Percentiles rank a stretch among this genome's conserved stretches.
These are phyloP conservation scores for Vanrija humicola DNA, from an alignment of 1,284 basidiomycete species.

Conservation along the genomic window DNA sequence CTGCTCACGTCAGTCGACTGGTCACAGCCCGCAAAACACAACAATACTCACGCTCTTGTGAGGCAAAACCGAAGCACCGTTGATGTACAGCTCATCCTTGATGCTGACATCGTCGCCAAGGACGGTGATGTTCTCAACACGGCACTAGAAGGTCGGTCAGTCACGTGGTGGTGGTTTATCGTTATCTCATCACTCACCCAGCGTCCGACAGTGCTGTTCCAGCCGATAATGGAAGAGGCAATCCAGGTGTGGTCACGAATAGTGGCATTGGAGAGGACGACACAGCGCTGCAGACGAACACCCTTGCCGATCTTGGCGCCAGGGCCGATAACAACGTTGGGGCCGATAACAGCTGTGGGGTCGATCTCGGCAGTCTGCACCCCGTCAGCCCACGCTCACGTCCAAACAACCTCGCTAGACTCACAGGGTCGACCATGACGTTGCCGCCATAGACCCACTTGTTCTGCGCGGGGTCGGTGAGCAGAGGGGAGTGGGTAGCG, in stretches of 20 bases:
- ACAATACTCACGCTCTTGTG: constrained; percentile 52
- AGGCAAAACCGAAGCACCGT: constrained; percentile 53
- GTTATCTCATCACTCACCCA: constrained; percentile 43
- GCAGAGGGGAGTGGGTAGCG: constrained; percentile 47
- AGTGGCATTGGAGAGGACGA: constrained; percentile 52
- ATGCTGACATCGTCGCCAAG: constrained; percentile 55
- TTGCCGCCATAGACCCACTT: constrained; percentile 54
- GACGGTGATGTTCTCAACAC: constrained; percentile 54
- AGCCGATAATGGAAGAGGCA: constrained; percentile 54
- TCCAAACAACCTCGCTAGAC: constrained; percentile 6
- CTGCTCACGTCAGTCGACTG: constrained; percentile 13
- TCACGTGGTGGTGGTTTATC: no score
- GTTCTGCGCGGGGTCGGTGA: constrained; percentile 51
- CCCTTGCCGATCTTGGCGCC: constrained; percentile 53
- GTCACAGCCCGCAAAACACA: not conserved
- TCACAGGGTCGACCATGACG: constrained; percentile 52
- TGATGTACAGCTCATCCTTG: constrained; percentile 56
- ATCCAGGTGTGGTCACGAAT: constrained; percentile 56
- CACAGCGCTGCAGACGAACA: constrained; percentile 54
- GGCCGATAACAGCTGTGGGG: constrained; percentile 53
- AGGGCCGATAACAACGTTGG: constrained; percentile 56
- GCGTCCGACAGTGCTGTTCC: constrained; percentile 55
- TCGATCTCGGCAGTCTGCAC: constrained; percentile 51
- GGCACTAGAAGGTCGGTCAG: constrained; percentile 30
- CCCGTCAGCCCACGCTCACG: constrained; percentile 7